Conservation (phyloP, 164 flowering plant species). For the Platanus orientalis region DNA sequence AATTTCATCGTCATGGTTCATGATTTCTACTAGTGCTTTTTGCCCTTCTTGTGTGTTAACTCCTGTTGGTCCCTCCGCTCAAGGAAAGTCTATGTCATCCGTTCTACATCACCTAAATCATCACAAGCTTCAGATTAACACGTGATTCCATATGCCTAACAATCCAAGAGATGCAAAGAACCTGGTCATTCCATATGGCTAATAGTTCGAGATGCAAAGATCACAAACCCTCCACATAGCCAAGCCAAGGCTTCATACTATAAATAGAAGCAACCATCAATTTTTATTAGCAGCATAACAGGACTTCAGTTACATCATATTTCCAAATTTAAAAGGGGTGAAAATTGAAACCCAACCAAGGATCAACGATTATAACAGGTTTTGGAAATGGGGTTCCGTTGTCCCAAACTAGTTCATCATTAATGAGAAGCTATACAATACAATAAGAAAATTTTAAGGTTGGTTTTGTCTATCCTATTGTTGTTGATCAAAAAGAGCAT, state of each 20-base stretch:
- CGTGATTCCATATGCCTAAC: too few species aligned
- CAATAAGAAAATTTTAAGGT: slow-evolving; percentile 4
- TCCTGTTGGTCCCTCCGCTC: too few species aligned
- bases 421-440: slow-evolving; percentile 58
- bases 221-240: slow-evolving; percentile 88
- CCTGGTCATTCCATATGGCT: slow-evolving; percentile 92
- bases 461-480: not conserved
- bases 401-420: slow-evolving; percentile 94
- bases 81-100: too few species aligned
- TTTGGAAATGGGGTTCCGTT: slow-evolving; percentile 87
- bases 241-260: too few species aligned
- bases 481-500: too few species aligned
- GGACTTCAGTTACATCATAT: not conserved
- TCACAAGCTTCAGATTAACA: too few species aligned
- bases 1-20: too few species aligned
- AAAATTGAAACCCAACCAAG: slow-evolving; percentile 72
- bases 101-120: too few species aligned
- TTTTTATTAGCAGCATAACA: not conserved
- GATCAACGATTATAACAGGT: slow-evolving; percentile 85
- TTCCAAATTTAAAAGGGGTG: not conserved
- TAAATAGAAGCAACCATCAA: not conserved
- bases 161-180: too few species aligned
- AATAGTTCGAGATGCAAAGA: slow-evolving; percentile 66
- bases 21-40: too few species aligned
- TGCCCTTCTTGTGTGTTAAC: too few species aligned